Conservation (phyloP, 2,329 filamentous ascomycete species). For the Colletotrichum lini region DNA sequence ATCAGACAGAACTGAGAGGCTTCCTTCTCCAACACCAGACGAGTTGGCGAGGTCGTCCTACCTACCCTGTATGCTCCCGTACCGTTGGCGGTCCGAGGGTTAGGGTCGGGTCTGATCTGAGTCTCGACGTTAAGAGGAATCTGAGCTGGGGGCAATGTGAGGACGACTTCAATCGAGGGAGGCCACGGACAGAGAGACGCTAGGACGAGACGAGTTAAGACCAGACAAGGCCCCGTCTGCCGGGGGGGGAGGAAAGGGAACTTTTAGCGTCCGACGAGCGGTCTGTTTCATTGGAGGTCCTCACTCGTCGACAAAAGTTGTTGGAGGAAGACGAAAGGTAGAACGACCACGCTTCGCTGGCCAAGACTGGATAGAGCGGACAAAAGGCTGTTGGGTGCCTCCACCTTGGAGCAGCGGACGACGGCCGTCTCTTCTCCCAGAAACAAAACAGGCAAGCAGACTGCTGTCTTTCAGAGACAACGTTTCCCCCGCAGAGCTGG, state of each 20-base stretch:
- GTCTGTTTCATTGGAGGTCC: conserved; percentile 22
- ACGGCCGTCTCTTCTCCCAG: background rate
- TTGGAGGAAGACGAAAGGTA: too few species aligned
- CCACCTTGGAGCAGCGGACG: background rate
- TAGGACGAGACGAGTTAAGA: conserved; percentile 37
- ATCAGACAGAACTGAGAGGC: conserved; percentile 18
- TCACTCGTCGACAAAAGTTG: conserved; percentile 13
- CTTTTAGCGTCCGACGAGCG: conserved; percentile 36
- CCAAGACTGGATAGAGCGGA: background rate
- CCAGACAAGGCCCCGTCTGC: conserved; percentile 27
- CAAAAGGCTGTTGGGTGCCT: background rate
- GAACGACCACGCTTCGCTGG: conserved; percentile 2
- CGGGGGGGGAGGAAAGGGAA: conserved; percentile 10
- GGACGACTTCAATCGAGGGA: conserved; percentile 30
- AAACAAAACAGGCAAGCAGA: conserved; percentile 1
- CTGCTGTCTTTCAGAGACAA: background rate
- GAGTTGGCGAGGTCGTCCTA: background rate
- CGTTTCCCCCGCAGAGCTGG: conserved; percentile 11
- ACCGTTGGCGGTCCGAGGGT: conserved; percentile 26
- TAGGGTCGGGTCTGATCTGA: background rate
- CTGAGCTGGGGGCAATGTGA: conserved; percentile 32
- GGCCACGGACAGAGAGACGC: conserved; percentile 30
- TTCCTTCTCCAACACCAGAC: background rate
- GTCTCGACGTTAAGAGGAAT: conserved; percentile 20
- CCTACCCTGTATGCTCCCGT: background rate